Evolutionary conservation across 2,329 filamentous ascomycete species (phyloP).

Genomic region (Sclerotinia nivalis): DNA sequence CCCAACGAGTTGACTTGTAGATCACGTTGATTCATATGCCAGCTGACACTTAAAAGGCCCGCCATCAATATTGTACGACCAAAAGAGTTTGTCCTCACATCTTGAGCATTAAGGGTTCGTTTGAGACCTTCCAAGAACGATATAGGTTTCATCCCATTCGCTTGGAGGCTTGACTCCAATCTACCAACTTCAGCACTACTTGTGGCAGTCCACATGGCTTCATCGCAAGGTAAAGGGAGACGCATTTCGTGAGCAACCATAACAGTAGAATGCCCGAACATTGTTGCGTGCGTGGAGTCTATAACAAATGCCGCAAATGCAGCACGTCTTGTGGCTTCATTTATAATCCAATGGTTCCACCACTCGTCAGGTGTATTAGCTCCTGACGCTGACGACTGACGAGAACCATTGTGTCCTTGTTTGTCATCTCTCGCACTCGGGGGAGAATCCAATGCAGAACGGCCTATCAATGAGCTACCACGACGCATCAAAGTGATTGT

Average conservation of each 20-base stretch:
- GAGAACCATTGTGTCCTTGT: slow-evolving; percentile 51
- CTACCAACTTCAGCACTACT: slow-evolving; percentile 84
- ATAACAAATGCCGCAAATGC: slow-evolving; percentile 95
- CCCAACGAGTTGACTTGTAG: slow-evolving; percentile 86
- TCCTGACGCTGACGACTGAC: slow-evolving; percentile 63
- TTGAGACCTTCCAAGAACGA: slow-evolving; percentile 92
- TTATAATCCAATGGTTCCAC: slow-evolving; percentile 96
- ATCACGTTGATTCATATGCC: slow-evolving; percentile 97
- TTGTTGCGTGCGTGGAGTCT: slow-evolving; percentile 93
- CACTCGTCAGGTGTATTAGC: slow-evolving; percentile 79
- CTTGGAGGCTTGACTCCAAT: slow-evolving; percentile 76
- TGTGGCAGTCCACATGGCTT: slow-evolving; percentile 86
- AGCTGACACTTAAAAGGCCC: slow-evolving; percentile 87
- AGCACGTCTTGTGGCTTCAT: slow-evolving; percentile 83
- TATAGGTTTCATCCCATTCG: slow-evolving; percentile 79
- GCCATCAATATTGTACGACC: slow-evolving; percentile 93
- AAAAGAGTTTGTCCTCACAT: slow-evolving; percentile 88
- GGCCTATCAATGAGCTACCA: slow-evolving; percentile 85
- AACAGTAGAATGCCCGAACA: slow-evolving; percentile 95
- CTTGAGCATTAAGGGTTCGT: slow-evolving; percentile 80
- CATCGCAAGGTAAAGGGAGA: slow-evolving; percentile 87
- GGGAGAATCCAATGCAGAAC: slow-evolving; percentile 80
- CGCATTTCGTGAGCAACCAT: slow-evolving; percentile 98
- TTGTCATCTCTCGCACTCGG: slow-evolving; percentile 60
- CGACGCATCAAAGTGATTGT: slow-evolving; percentile 94